These are phyloP conservation scores for Eudorina sp. DNA, from an alignment of 139 green algal species.

Conservation along the genomic window DNA sequence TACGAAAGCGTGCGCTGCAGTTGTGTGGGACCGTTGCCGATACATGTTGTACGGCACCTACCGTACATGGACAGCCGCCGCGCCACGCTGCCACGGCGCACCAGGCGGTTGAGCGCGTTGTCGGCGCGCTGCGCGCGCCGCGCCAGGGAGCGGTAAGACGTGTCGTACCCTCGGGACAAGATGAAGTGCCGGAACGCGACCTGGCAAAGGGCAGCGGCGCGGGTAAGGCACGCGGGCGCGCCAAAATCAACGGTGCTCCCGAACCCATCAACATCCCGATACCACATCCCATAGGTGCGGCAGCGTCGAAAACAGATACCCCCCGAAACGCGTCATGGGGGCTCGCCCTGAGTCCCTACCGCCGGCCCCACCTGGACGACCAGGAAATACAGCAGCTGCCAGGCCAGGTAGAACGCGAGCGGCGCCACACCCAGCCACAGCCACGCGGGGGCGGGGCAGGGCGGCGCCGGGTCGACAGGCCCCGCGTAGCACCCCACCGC, in stretches of 20 bases:
- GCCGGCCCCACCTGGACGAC: conserved; percentile 69
- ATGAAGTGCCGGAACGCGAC: conserved; percentile 65
- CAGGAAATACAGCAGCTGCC: conserved; percentile 78
- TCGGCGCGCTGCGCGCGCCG: background rate
- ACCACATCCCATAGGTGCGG: too few species aligned
- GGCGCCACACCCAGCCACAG: conserved; percentile 67
- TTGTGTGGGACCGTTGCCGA: too few species aligned
- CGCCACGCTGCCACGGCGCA: conserved; percentile 1
- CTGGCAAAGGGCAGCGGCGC: conserved; percentile 48
- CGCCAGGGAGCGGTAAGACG: conserved; percentile 64
- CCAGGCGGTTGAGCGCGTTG: conserved; percentile 3
- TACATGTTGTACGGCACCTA: too few species aligned
- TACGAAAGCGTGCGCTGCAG: too few species aligned
- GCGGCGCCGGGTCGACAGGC: background rate
- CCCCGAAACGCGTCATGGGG: too few species aligned
- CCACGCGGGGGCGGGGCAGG: background rate
- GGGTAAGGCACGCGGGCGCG: too few species aligned
- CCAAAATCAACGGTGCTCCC: too few species aligned
- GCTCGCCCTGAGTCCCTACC: too few species aligned
- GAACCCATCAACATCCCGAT: too few species aligned
- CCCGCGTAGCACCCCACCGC: background rate
- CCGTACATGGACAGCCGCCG: conserved; percentile 31
- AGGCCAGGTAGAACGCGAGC: conserved; percentile 72
- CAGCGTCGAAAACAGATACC: too few species aligned
- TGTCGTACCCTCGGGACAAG: conserved; percentile 62